Base-by-base conservation (phyloP, 2,329 filamentous ascomycete species). In the Fusarium pseudograminearum region DNA sequence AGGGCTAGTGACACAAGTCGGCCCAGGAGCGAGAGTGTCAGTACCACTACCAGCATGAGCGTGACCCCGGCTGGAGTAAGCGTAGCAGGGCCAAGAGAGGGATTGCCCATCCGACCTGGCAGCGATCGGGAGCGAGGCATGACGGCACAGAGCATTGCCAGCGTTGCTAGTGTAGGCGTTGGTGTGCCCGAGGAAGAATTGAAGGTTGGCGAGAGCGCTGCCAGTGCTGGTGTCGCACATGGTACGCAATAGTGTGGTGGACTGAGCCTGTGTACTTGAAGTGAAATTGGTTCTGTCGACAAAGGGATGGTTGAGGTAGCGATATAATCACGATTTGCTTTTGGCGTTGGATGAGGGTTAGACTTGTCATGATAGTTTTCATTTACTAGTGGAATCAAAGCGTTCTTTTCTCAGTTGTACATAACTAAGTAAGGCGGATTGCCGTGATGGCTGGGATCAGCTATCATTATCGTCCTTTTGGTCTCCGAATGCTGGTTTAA, bases 181-280 rank as follows among this genome's bases (percentile, higher is more conserved):
- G 87, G 87, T 4, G 87, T 89, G 5, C 83, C 86, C 0, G 87
- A 89, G 44, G 87, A 89, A 47, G 87, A 88, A 74, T 77, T 90
- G 44, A 82, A 83, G 53, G 87, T 90, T 30, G 88, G 88, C 3
- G 87, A 90, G 79, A 90, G 87, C 66, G 88, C 88, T 1, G 85
- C 87, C 3, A 89, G 85, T 70, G 75, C 77, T 18, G 76, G 77
- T 20, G 69, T 79, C 20, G 66, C 57, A n/a, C 61, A 70, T 26
- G 69, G 56, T 15, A 33, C 58, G 3, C 59, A 60, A 57, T 69
- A 52, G 62, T 42, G 30, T 11, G 42, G 20, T 7, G 4, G 9
- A 15, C 20, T 51, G 12, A 18, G 28, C 18, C 15, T 5, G 48
- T 36, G 31, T 22, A 4, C 48, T 16, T n/a, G 18, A 18, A 18